phyloP scores from a whole-genome alignment of 148 eudicot species.

The Camellia granthamiana region DNA sequence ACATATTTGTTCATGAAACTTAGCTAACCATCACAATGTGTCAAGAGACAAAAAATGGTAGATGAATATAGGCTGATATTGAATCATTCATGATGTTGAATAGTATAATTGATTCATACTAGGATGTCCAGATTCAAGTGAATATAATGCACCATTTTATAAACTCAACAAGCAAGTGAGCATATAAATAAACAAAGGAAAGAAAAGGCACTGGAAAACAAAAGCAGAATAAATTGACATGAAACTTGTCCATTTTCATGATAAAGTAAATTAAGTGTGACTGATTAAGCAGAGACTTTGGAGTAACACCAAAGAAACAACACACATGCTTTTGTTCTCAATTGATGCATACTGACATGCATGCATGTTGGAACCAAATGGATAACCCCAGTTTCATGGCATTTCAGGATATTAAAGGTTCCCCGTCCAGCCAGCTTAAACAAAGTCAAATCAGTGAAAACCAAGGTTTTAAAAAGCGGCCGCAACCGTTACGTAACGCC shows the following conservation, averaged over 20 bases:
- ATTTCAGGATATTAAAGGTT: not conserved
- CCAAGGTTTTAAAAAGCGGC: too few relatives aligned
- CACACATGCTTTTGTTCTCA: not conserved
- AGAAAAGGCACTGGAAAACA: not conserved
- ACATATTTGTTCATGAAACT: too few relatives aligned
- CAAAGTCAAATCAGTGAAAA: not conserved
- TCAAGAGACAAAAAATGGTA: too few relatives aligned
- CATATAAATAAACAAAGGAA: too few relatives aligned
- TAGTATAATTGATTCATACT: too few relatives aligned
- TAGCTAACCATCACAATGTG: too few relatives aligned
- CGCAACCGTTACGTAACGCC: too few relatives aligned
- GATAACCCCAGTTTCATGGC: not conserved
- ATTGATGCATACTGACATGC: not conserved
- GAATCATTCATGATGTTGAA: too few relatives aligned
- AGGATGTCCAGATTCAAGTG: too few relatives aligned
- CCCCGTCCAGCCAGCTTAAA: not conserved
- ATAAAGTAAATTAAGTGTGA: not conserved
- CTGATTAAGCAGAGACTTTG: not conserved
- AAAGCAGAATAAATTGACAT: not conserved
- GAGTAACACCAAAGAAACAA: not conserved
- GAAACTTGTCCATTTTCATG: not conserved
- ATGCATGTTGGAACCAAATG: not conserved
- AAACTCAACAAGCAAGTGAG: too few relatives aligned
- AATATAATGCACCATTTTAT: too few relatives aligned
- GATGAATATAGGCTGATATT: too few relatives aligned